These are phyloP conservation scores for Astrothelium subdiscretum DNA, from an alignment of 495 filamentous ascomycete species.

Conservation along the genomic window DNA sequence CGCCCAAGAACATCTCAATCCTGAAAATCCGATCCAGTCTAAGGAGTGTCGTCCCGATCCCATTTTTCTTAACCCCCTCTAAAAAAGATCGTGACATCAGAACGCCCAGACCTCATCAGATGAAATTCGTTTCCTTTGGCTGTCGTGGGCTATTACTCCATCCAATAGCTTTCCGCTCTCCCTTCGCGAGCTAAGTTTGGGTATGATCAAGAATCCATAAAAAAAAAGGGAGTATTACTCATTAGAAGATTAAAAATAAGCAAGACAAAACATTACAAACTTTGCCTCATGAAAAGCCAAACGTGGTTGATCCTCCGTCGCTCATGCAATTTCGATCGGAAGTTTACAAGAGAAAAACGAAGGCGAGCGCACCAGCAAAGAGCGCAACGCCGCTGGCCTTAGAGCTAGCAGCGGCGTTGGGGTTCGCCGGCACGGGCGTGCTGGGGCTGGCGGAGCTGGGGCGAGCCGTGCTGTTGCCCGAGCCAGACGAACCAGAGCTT, in stretches of 20 bases:
- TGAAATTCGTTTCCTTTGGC: neutral
- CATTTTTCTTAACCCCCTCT: neutral
- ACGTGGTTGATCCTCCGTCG: neutral
- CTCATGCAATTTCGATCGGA: neutral
- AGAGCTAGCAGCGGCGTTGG: neutral
- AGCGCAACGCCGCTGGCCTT: neutral
- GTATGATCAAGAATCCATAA: neutral
- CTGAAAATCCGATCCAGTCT: neutral
- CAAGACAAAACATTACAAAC: neutral
- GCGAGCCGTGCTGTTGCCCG: neutral
- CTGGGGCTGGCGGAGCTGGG: neutral
- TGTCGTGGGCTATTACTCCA: neutral
- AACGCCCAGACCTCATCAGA: neutral
- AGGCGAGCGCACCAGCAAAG: neutral
- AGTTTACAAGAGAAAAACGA: neutral
- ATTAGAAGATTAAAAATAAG: slow-evolving; percentile 2
- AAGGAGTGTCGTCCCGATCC: slow-evolving; percentile 1
- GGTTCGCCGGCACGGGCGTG: neutral
- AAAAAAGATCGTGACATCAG: neutral
- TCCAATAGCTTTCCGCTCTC: neutral
- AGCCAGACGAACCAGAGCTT: neutral
- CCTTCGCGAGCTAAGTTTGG: neutral
- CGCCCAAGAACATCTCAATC: neutral
- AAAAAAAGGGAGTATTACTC: neutral
- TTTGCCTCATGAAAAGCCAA: neutral